These are phyloP conservation scores for Sclerotinia subarctica DNA, from an alignment of 2,329 filamentous ascomycete species.

Conservation along the genomic window DNA sequence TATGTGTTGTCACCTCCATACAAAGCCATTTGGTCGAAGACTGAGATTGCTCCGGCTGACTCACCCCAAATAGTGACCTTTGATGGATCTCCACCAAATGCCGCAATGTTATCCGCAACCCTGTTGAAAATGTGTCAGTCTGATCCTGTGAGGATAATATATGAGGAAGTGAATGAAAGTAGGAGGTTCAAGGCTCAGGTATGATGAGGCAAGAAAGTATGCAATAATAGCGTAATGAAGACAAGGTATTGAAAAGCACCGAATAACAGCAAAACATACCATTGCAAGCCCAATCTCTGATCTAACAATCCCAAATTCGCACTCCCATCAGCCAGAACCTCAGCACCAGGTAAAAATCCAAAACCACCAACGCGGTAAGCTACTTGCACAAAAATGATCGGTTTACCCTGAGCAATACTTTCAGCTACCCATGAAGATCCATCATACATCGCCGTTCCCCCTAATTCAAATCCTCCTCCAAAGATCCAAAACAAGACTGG, in stretches of 20 bases:
- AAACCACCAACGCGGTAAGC: slow-evolving; percentile 77
- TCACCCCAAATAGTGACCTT: slow-evolving; percentile 48
- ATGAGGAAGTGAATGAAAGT: background rate
- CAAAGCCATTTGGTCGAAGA: slow-evolving; percentile 71
- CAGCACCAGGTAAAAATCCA: slow-evolving; percentile 68
- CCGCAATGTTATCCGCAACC: slow-evolving; percentile 69
- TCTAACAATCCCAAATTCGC: slow-evolving; percentile 71
- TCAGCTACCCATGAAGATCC: slow-evolving; percentile 46
- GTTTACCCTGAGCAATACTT: slow-evolving; percentile 51
- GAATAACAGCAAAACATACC: slow-evolving; percentile 41
- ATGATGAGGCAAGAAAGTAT: background rate
- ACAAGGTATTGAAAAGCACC: background rate
- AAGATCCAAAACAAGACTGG: slow-evolving; percentile 71
- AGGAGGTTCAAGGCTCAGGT: background rate
- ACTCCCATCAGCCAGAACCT: slow-evolving; percentile 64
- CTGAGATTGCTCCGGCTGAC: slow-evolving; percentile 65
- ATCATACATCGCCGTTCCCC: slow-evolving; percentile 52
- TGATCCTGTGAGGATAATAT: background rate
- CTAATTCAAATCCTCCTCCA: slow-evolving; percentile 62
- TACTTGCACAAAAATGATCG: slow-evolving; percentile 71
- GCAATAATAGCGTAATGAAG: background rate
- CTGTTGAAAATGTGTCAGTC: background rate
- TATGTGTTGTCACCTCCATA: slow-evolving; percentile 71
- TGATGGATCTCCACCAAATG: slow-evolving; percentile 63
- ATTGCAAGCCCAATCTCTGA: slow-evolving; percentile 68